Conservation (phyloP, 2,329 filamentous ascomycete genomes). For the Penicillium griseofulvum region DNA sequence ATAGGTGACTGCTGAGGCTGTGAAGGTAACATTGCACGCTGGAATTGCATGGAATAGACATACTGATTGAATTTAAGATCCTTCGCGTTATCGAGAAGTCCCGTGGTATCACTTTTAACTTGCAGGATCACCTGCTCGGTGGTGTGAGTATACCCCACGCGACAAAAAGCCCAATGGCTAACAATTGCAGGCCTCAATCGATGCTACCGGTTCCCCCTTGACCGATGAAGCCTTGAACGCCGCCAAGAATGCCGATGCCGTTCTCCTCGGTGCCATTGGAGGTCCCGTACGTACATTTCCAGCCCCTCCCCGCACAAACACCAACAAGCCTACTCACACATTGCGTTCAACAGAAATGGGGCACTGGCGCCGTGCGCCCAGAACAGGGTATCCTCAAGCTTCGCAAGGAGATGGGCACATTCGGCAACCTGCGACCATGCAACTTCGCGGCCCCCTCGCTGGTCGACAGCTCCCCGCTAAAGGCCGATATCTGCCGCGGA, state of each 20-base stretch:
- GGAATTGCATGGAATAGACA: not conserved
- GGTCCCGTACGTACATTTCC: constrained; percentile 64
- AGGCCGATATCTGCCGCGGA: constrained; percentile 77
- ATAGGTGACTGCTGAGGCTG: constrained; percentile 76
- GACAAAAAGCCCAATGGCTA: not conserved
- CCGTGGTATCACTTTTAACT: constrained; percentile 76
- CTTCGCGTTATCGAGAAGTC: constrained; percentile 74
- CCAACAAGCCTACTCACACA: constrained; percentile 1
- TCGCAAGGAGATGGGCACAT: constrained; percentile 89
- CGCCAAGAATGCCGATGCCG: constrained; percentile 80
- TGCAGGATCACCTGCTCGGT: constrained; percentile 85
- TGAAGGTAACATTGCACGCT: constrained; percentile 64
- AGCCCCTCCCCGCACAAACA: not conserved
- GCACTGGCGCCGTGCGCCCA: constrained; percentile 79
- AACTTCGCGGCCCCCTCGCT: constrained; percentile 89
- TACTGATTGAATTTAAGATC: constrained; percentile 52
- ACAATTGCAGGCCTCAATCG: constrained; percentile 72
- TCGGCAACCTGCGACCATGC: constrained; percentile 93
- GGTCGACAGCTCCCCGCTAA: constrained; percentile 80
- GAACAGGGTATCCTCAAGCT: constrained; percentile 89
- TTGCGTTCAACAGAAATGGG: constrained; percentile 69
- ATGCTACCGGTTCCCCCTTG: constrained; percentile 72
- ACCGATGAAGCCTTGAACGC: constrained; percentile 79
- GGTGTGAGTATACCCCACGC: constrained; percentile 63
- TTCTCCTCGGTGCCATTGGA: constrained; percentile 89